phyloP scores from a whole-genome alignment of 1,284 basidiomycete species.

The Microbotryum lychnidis-dioicae region DNA sequence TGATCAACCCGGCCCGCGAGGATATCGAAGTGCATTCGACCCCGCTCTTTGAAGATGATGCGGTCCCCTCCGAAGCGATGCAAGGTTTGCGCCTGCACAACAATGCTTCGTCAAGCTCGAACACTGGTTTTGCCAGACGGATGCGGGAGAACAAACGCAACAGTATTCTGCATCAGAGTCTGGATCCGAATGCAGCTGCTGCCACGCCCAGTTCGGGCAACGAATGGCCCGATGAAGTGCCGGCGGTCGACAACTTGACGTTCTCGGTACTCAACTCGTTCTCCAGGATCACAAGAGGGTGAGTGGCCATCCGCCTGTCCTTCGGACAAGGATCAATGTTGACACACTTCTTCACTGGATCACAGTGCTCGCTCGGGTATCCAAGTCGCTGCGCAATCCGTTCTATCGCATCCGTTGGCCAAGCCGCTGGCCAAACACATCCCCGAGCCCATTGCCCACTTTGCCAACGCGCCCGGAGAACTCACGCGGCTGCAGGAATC shows the following conservation, averaged over 20 bases:
- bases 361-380: constrained; percentile 46
- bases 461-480: constrained; percentile 52
- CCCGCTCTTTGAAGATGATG: constrained; percentile 40
- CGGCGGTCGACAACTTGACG: constrained; percentile 36
- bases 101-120: not conserved
- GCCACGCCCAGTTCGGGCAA: not conserved
- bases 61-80: constrained; percentile 28
- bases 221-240: constrained; percentile 24
- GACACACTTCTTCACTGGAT: not conserved
- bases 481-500: constrained; percentile 47
- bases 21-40: constrained; percentile 74
- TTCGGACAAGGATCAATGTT: not conserved
- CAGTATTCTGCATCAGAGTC: constrained; percentile 32
- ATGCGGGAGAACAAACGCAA: constrained; percentile 13
- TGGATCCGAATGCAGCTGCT: not conserved
- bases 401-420: constrained; percentile 84
- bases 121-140: not conserved
- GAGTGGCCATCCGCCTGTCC: constrained; percentile 1
- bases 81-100: constrained; percentile 12
- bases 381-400: constrained; percentile 78
- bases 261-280: constrained; percentile 37
- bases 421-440: constrained; percentile 90
- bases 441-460: constrained; percentile 76
- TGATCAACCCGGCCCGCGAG: constrained; percentile 79
- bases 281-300: constrained; percentile 33